Evolutionary conservation across 148 eudicot species (phyloP).

Genomic region (Rhododendron mucronatum): DNA sequence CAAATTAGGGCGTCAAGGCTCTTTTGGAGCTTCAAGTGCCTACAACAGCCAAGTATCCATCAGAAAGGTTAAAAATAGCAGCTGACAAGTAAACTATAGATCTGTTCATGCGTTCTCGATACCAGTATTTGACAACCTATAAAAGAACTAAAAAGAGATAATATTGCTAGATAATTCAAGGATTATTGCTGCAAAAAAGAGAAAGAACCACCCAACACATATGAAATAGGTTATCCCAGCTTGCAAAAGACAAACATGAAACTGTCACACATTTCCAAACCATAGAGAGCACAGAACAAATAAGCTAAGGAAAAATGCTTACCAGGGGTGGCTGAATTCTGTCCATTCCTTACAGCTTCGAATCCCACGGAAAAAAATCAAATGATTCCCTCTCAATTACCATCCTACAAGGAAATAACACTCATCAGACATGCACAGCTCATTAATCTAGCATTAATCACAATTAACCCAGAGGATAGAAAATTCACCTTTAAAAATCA

Average conservation of each 20-base stretch:
- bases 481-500: conserved; percentile 8
- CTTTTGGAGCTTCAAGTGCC: too few relatives aligned
- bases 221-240: not conserved
- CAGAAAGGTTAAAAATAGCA: too few relatives aligned
- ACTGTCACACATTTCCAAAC: not conserved
- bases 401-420: not conserved
- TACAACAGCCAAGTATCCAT: too few relatives aligned
- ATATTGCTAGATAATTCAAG: not conserved
- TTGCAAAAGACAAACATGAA: not conserved
- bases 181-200: not conserved
- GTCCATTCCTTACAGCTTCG: conserved; percentile 38
- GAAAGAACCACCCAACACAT: not conserved
- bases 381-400: conserved; percentile 11
- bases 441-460: not conserved
- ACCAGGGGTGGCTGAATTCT: conserved; percentile 79
- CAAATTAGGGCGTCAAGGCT: too few relatives aligned
- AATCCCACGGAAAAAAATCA: conserved; percentile 23
- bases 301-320: conserved; percentile 5
- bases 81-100: too few relatives aligned
- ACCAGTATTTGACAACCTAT: too few relatives aligned
- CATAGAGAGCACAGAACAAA: not conserved
- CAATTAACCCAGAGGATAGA: not conserved
- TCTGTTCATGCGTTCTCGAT: not conserved
- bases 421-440: not conserved
- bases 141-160: not conserved